phyloP scores from a whole-genome alignment of 2,329 filamentous ascomycete genomes.

The Penicillium sp. region DNA sequence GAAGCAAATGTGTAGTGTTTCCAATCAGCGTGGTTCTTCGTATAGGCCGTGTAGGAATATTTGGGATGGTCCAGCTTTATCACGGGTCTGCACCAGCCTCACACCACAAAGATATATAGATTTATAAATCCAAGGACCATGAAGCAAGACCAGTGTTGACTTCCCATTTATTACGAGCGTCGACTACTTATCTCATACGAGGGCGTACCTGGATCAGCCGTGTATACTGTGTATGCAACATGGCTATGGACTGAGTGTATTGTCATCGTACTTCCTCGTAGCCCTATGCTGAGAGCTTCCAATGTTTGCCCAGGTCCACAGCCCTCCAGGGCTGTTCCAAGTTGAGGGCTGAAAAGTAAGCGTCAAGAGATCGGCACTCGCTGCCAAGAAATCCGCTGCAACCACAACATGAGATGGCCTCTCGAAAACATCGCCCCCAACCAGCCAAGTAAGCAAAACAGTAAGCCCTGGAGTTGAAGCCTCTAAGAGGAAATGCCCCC shows the following conservation, averaged over 20 bases:
- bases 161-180: neutral
- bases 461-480: neutral
- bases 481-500: no score
- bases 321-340: no score
- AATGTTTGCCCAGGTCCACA: neutral
- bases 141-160: neutral
- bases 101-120: no score
- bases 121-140: no score
- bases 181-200: neutral
- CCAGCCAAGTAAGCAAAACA: neutral
- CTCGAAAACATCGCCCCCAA: neutral
- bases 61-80: no score
- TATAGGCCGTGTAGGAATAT: no score
- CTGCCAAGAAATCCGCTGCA: neutral
- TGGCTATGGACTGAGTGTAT: neutral
- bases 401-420: neutral
- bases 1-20: no score
- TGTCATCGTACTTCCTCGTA: neutral
- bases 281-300: neutral
- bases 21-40: no score
- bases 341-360: neutral
- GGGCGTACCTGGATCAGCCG: neutral
- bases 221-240: no score
- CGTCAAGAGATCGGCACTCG: neutral
- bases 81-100: no score